phyloP scores from a whole-genome alignment of 2,329 filamentous ascomycete species.

The Waltergamsia citrina region DNA sequence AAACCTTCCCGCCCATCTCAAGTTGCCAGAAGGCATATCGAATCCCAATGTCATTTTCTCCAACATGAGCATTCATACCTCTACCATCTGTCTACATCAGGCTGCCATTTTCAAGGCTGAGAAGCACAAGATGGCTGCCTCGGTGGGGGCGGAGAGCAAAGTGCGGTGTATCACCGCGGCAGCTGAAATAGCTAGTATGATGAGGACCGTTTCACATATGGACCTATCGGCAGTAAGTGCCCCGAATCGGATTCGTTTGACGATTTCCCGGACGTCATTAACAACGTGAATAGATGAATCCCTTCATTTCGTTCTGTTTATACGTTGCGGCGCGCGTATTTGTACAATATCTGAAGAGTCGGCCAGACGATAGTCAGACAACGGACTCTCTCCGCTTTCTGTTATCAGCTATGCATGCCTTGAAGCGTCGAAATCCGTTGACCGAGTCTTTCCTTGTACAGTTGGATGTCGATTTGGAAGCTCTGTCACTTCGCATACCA shows the following conservation, averaged over 20 bases:
- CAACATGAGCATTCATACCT: slow-evolving; percentile 96
- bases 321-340: slow-evolving; percentile 96
- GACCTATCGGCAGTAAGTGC: slow-evolving; percentile 71
- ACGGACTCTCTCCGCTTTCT: slow-evolving; percentile 82
- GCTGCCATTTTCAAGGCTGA: slow-evolving; percentile 97
- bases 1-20: slow-evolving; percentile 69
- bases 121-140: slow-evolving; percentile 67
- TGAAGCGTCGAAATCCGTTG: slow-evolving; percentile 81
- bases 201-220: slow-evolving; percentile 88
- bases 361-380: slow-evolving; percentile 74
- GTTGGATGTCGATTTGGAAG: slow-evolving; percentile 82
- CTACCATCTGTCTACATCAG: slow-evolving; percentile 94
- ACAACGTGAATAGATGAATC: slow-evolving; percentile 62
- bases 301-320: slow-evolving; percentile 89
- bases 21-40: slow-evolving; percentile 64
- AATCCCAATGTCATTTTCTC: slow-evolving; percentile 85
- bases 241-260: too few species aligned
- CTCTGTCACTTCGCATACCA: slow-evolving; percentile 52
- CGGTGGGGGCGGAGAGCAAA: slow-evolving; percentile 82
- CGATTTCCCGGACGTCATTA: slow-evolving; percentile 6
- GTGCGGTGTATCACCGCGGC: slow-evolving; percentile 87
- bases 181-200: slow-evolving; percentile 87
- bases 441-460: slow-evolving; percentile 94
- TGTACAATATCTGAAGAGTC: slow-evolving; percentile 89
- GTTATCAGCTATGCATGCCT: slow-evolving; percentile 77